phyloP scores from a whole-genome alignment of 441 rosid species.

The Euphorbia schlechtendalii region DNA sequence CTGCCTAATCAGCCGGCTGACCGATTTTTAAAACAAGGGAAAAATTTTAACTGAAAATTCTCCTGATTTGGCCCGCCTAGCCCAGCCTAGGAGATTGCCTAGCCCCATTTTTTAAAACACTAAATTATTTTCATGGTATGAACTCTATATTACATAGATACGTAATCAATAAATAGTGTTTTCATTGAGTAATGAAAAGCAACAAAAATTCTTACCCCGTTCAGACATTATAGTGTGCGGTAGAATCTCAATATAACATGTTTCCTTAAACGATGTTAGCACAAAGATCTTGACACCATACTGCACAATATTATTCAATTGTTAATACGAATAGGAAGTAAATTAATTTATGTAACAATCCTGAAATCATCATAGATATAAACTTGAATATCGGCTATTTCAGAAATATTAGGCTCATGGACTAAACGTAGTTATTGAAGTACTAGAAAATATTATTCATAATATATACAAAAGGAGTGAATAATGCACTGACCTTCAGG shows the following conservation, averaged over 20 bases:
- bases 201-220: conserved; percentile 42
- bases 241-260: conserved; percentile 79
- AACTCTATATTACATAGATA: no score
- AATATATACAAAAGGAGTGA: background rate
- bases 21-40: no score
- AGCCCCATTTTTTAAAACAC: no score
- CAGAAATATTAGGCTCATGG: background rate
- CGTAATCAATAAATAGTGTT: background rate
- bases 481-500: background rate
- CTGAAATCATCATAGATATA: background rate
- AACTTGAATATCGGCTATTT: background rate
- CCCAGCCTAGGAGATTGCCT: no score
- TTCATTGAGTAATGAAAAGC: background rate
- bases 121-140: background rate
- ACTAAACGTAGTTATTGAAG: background rate
- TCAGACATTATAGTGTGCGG: conserved; percentile 49
- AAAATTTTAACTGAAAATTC: no score
- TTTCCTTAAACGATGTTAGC: conserved; percentile 77
- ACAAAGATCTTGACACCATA: conserved; percentile 79
- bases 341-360: background rate
- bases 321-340: background rate
- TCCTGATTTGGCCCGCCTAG: no score
- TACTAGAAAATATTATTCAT: background rate
- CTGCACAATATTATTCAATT: conserved; percentile 30
- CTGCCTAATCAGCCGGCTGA: no score